These are phyloP conservation scores for Yamadazyma atlantica DNA, from an alignment of 1,139 yeast genomes.

Conservation along the genomic window DNA sequence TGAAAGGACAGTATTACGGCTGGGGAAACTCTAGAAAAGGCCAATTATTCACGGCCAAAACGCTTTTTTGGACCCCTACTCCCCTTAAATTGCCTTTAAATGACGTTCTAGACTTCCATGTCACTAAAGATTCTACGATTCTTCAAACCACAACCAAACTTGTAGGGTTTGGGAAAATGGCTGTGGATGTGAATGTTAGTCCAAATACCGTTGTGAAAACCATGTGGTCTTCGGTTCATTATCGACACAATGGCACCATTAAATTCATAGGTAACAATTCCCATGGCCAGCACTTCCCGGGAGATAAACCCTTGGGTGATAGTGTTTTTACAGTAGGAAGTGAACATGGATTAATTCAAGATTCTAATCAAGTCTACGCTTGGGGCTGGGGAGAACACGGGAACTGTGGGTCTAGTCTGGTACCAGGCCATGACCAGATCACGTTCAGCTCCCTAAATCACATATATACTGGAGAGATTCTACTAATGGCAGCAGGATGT, in stretches of 20 bases:
- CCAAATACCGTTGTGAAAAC: slow-evolving; percentile 27
- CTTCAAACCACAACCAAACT: slow-evolving; percentile 14
- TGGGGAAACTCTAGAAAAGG: slow-evolving; percentile 87
- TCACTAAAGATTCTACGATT: slow-evolving; percentile 51
- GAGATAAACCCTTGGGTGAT: slow-evolving; percentile 4
- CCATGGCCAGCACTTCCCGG: slow-evolving; percentile 65
- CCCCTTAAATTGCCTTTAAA: slow-evolving; percentile 18
- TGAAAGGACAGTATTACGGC: slow-evolving; percentile 53
- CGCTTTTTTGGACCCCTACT: slow-evolving; percentile 27
- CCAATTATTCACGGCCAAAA: slow-evolving; percentile 42
- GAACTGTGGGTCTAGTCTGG: slow-evolving; percentile 64
- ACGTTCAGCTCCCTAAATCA: slow-evolving; percentile 39
- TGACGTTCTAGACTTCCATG: slow-evolving; percentile 17
- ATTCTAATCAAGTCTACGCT: slow-evolving; percentile 41
- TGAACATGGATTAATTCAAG: slow-evolving; percentile 69
- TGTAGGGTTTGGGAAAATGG: slow-evolving; percentile 18
- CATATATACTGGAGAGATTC: slow-evolving; percentile 28
- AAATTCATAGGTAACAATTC: slow-evolving; percentile 70
- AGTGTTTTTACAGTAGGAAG: slow-evolving; percentile 59
- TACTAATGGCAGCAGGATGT: slow-evolving; percentile 42
- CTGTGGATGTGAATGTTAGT: neutral
- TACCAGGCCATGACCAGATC: slow-evolving; percentile 23
- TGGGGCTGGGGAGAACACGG: slow-evolving; percentile 99
- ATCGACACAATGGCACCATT: slow-evolving; percentile 25
- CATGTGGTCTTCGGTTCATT: slow-evolving; percentile 86